Evolutionary conservation across 116 monocot genomes (phyloP), one percentile per base, ranked within the genome.

Genomic region (Papilionanthe hybrid): DNA sequence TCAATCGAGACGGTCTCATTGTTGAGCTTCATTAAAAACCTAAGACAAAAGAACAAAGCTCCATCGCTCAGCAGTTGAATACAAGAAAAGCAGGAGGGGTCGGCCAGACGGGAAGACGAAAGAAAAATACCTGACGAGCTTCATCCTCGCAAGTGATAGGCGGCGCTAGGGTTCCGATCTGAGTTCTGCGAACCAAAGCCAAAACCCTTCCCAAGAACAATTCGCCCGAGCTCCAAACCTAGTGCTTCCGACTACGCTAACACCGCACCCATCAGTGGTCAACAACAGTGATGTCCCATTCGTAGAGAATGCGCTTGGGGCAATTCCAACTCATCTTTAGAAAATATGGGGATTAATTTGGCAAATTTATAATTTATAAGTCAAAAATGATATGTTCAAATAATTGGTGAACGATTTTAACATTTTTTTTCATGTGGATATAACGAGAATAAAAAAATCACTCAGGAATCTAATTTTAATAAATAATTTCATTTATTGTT

Each of bases 1-100:
- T 96, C 92, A 80, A 96, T 94, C 72, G 94, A 92, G 23, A 94
- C 96, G n/a, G 91, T 92, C 84, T 92, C 94, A 79, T 94, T 94
- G 86, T 96, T 94, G 68, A 94, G 81, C 88, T 93, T 94, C 96
- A 92, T 96, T 86, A 94, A 85, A 83, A 96, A 92, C 85, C 94
- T 96, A 72, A 57, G 19, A 69, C 9, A 72, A 80, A 45, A 82
- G 73, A 29, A 66, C 75, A 73, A 78, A 63, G 2, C 63, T 29
- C 41, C 19, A 17, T 12, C 49, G 41, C 60, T 71, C 17, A 75
- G 27, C 1, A 25, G 72, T 72, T 57, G 27, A 50, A 22, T 13
- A 72, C 2, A 6, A 0, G 25, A 55, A 75, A 75, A 50, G 22
- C 18, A 79, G 30, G 60, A 1, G 47, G 22, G 37, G 30, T 0